Evolutionary conservation across 2,329 filamentous ascomycete genomes (phyloP), one percentile per base, ranked within the genome.

Genomic region (Talaromyces islandicus): DNA sequence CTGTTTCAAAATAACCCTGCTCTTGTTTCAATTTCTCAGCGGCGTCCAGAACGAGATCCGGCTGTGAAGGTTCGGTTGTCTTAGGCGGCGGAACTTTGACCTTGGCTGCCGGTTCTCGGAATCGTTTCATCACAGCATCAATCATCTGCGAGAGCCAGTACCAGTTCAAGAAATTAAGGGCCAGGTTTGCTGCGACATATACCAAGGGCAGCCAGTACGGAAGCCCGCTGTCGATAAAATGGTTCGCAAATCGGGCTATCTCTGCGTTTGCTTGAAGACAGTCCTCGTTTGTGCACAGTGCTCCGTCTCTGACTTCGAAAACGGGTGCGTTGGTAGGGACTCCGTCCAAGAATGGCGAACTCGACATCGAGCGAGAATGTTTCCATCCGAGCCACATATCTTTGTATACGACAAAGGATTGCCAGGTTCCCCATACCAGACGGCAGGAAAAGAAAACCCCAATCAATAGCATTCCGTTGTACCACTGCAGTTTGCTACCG

Each of bases 91-190:
- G 4, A 9, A 24, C 19, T 61, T 75, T 70, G 32, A 61, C 57
- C 46, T 66, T 61, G 10, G 66, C 60, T 4, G 69, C 64, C 12
- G 72, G 71, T 19, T 66, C 65, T 19, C 82, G 79, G 70, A 88
- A 88, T 53, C 85, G 77, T 70, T 85, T 87, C 64, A 83, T 75
- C 25, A 88, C 83, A 10, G 85, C 84, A 67, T 84, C 81, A 54
- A 88, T 83, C 85, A 88, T 88, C 76, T 87, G 86, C 61, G 78
- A 78, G 69, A 88, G 88, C 85, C 85, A 88, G 73, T 81, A 87
- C 70, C 84, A 83, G 68, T 88, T 88, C 59, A 88, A 70, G 25
- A 78, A 76, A 68, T 87, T 88, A 57, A 88, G 78, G n/a, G 80
- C 77, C 30, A 87, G 53, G 66, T 88, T 88, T 21, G 80, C 80